Base-by-base conservation (phyloP, 2,329 filamentous ascomycete species). In the Colletotrichum sp. region DNA sequence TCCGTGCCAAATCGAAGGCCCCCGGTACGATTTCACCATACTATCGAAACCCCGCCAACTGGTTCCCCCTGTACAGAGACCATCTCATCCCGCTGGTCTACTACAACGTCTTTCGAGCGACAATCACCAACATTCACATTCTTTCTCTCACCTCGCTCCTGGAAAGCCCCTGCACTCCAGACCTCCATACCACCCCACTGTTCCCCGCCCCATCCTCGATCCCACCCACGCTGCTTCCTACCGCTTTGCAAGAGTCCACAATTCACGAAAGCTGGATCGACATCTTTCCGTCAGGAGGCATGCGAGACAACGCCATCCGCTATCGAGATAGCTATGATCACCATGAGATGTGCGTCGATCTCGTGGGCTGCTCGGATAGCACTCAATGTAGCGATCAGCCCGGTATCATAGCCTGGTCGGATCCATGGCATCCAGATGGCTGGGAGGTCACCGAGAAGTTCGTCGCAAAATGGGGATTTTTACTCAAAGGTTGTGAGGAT, bases 371-470 rank as follows among this genome's bases (percentile, higher is more conserved):
- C n/a, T 24, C 67, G 30, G 39, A 65, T 12, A 60, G 34, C 22
- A 44, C 57, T 13, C 15, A n/a, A 5, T 52, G 66, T 8, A 28
- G 28, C 28, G 75, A 72, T 4, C 64, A 71, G 8, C 64, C 68
- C 30, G 79, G 44, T 28, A 68, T 75, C 72, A 80, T 72, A 24
- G 79, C 76, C n/a, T 74, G 75, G 68, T 30, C 62, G 13, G 69
- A 78, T 22, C 62, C 89, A 1, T 87, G 84, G 81, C 83, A 89
- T 57, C 71, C 82, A 1, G 74, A 77, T 0, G 86, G 84, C 8
- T 91, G 89, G 89, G 89, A 90, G 76, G 82, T 87, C 2, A 89
- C 84, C 0, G 83, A 84, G 16, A 72, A 72, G 0, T 90, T 91
- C 75, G 76, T 87, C 1, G 80, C 80, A 44, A 90, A 89, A 75